Percentiles rank a stretch among this genome's conserved stretches.
Conservation (phyloP, 1,139 yeast genomes). For the Petasospora fabianii region DNA sequence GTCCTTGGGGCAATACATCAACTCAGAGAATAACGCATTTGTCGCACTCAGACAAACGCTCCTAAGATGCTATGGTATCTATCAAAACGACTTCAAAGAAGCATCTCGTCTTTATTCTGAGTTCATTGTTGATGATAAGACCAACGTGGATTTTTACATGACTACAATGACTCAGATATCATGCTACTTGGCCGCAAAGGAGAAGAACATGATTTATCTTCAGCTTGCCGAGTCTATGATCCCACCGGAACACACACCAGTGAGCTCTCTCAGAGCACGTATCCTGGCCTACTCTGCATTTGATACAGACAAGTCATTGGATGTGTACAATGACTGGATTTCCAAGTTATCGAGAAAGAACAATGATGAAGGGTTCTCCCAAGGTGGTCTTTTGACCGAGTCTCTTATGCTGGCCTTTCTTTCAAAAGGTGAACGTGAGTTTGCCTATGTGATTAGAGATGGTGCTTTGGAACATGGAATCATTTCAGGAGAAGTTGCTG, state of each 20-base stretch:
- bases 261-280: slow-evolving; percentile 38
- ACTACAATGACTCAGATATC: slow-evolving; percentile 36
- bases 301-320: slow-evolving; percentile 43
- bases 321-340: slow-evolving; percentile 50
- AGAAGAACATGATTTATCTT: slow-evolving; percentile 31
- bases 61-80: slow-evolving; percentile 39
- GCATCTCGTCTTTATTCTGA: slow-evolving; percentile 46
- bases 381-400: slow-evolving; percentile 49
- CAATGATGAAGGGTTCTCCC: slow-evolving; percentile 35
- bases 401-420: slow-evolving; percentile 48
- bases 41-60: slow-evolving; percentile 15
- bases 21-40: slow-evolving; percentile 4
- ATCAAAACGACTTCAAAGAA: slow-evolving; percentile 34
- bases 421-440: slow-evolving; percentile 51
- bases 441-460: slow-evolving; percentile 58
- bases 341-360: slow-evolving; percentile 30
- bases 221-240: slow-evolving; percentile 45
- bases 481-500: slow-evolving; percentile 42
- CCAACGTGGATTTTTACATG: slow-evolving; percentile 35
- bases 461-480: slow-evolving; percentile 47
- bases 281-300: slow-evolving; percentile 48
- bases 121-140: slow-evolving; percentile 39
- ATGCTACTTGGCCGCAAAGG: slow-evolving; percentile 41
- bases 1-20: slow-evolving; percentile 6
- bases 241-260: slow-evolving; percentile 35